Base-by-base conservation (phyloP, 2,329 filamentous ascomycete species). In the Botrytis tulipae region DNA sequence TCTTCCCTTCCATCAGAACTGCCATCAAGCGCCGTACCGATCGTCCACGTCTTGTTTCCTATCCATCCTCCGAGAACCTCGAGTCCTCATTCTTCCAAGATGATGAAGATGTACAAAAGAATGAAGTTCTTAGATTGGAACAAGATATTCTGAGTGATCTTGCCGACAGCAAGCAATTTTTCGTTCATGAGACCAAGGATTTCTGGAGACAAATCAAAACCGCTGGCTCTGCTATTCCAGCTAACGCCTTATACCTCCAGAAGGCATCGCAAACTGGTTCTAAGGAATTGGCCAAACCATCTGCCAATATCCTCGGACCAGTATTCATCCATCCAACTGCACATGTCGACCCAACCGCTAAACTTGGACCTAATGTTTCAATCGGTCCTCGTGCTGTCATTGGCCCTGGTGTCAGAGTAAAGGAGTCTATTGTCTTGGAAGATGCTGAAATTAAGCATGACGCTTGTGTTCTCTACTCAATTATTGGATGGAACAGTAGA, bases 141-240 rank as follows among this genome's bases (percentile, higher is more conserved):
- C 96, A 98, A 85, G 96, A 99, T 82, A 97, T 98, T 70, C 88
- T 99, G 74, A 92, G 94, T 70, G 95, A 98, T 81, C 90, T 98
- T 80, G 95, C 96, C 75, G 96, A 98, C 84, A 97, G 90, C 88
- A 96, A 97, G 85, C 93, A 96, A 83, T 99, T 99, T 87, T 98
- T 94, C 84, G 96, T 98, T 46, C 93, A 97, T 83, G 96, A 99
- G 86, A 98, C 95, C 77, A 97, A 97, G 86, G 96, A 98, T 83
- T 99, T 99, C 84, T 99, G 96, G 96, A 94, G 96, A 79, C 96
- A 99, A 87, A 98, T 99, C 89, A 99, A 99, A 89, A 98, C 96
- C 2, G 96, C 96, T 74, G 96, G 96, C 74, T 98, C 95, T 9
- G 96, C 96, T 68, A 94, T 99, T 42, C 96, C 96, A 25, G 96